A percentile compares a stretch with the other conserved stretches of the same genome.
Evolutionary conservation across 345 rosid species (phyloP).

Genomic region (Sisymbrium altissimum): DNA sequence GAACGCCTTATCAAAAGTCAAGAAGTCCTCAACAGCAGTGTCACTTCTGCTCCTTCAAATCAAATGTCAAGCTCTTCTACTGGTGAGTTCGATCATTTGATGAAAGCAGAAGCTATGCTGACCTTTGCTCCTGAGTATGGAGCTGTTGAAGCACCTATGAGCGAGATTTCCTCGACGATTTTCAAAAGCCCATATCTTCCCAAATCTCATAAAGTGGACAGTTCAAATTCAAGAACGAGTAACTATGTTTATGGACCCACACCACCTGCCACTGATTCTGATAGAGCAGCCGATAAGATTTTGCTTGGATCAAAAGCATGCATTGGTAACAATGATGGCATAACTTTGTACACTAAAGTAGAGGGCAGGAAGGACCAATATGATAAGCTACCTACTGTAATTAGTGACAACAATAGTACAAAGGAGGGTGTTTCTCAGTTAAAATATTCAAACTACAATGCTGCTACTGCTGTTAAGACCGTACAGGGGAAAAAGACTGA

Average conservation of each 20-base stretch:
- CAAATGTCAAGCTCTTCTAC: slow-evolving; percentile 43
- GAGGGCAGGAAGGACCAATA: slow-evolving; percentile 52
- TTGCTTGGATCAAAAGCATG: slow-evolving; percentile 47
- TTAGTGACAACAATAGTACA: slow-evolving; percentile 42
- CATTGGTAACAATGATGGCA: slow-evolving; percentile 42
- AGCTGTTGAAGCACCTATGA: slow-evolving; percentile 75
- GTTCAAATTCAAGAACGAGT: slow-evolving; percentile 64
- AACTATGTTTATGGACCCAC: slow-evolving; percentile 79
- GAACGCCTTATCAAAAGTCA: slow-evolving; percentile 67
- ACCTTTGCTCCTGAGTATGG: slow-evolving; percentile 96
- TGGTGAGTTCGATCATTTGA: slow-evolving; percentile 87
- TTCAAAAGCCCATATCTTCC: slow-evolving; percentile 87
- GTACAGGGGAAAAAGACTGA: slow-evolving; percentile 50
- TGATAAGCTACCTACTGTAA: slow-evolving; percentile 41
- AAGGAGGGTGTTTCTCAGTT: slow-evolving; percentile 48
- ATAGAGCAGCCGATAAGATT: slow-evolving; percentile 63
- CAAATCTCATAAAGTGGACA: slow-evolving; percentile 61
- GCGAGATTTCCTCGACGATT: slow-evolving; percentile 59
- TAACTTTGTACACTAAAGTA: slow-evolving; percentile 51
- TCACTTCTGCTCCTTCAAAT: slow-evolving; percentile 50
- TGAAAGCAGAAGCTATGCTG: slow-evolving; percentile 95
- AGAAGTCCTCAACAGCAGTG: slow-evolving; percentile 48
- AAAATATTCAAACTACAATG: slow-evolving; percentile 51
- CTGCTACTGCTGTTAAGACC: slow-evolving; percentile 50
- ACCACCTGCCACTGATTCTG: slow-evolving; percentile 61